Base-by-base conservation (phyloP, 108 stramenopile genomes). In the Discostella stelligeroides region DNA sequence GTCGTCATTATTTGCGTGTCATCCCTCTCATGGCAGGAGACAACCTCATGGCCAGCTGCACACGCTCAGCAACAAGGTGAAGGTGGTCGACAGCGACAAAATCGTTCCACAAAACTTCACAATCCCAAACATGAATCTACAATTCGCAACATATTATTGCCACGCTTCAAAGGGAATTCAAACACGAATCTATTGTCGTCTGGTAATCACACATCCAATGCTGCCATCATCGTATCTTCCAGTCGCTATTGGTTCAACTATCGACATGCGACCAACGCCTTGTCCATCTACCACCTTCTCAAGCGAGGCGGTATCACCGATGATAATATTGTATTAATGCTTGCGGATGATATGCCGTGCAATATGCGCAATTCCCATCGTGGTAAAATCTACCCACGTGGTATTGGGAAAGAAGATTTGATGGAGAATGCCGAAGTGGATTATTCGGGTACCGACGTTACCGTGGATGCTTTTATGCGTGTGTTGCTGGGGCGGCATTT, bases 211-310 rank as follows among this genome's bases (percentile, higher is more conserved):
- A 76, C 75, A 29, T 62, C 75, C 20, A 76, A 76, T 28, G 75
- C 68, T 48, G 93, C 94, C 30, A 75, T 97, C 3, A 79, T 94
- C 28, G 91, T 95, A 8, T 88, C 88, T 10, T 89, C 94, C 17
- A 91, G 90, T 63, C 85, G 91, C 0, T 97, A 93, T 67, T 97
- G 84, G 84, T 91, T 92, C 85, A 97, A 97, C 68, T 97, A 97
- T 71, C 91, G 97, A 10, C 97, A 97, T 68, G 83, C 79, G n/a
- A 83, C 86, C 48, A 95, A 97, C 66, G 94, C 88, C 18, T 72
- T 95, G 34, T 80, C 85, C 7, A 79, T 97, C 17, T 92, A 95
- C 58, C 58, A 86, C 25, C 42, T 68, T n/a, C 64, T 94, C 9
- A 75, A 81, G 41, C 27, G 82, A 25, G 87, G 88, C 15, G 91